phyloP scores from a whole-genome alignment of 2,329 filamentous ascomycete species.

The Grosmannia penicillata region DNA sequence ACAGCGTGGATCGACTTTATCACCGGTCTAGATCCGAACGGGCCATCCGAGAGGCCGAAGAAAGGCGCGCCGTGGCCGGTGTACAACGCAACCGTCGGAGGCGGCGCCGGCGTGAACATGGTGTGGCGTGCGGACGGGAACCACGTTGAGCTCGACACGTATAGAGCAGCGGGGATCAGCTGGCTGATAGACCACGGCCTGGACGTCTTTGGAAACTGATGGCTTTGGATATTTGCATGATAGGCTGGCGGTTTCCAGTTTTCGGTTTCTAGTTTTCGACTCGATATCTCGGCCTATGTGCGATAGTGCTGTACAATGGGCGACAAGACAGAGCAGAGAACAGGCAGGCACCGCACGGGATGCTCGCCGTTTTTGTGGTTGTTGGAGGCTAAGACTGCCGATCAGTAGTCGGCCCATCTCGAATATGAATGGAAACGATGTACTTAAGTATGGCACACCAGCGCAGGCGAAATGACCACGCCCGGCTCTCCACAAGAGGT shows the following conservation, averaged over 20 bases:
- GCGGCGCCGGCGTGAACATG: slow-evolving; percentile 9
- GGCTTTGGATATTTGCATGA: background rate
- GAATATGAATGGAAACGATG: too few species aligned
- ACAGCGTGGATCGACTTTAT: slow-evolving; percentile 37
- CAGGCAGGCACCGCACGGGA: too few species aligned
- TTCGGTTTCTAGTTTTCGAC: background rate
- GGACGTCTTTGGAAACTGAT: slow-evolving; percentile 5
- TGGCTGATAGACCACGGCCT: slow-evolving; percentile 7
- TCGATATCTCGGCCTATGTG: too few species aligned
- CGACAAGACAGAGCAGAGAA: too few species aligned
- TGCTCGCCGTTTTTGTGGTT: too few species aligned
- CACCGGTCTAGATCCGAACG: slow-evolving; percentile 27
- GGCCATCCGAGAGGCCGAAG: too few species aligned
- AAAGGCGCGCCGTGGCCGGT: slow-evolving; percentile 7
- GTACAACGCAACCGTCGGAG: slow-evolving; percentile 10
- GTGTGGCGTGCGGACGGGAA: slow-evolving; percentile 4
- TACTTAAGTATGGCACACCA: too few species aligned
- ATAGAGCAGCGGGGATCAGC: slow-evolving; percentile 5
- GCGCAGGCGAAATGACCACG: too few species aligned
- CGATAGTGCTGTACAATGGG: too few species aligned
- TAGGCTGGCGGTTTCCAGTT: background rate
- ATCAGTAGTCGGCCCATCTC: too few species aligned
- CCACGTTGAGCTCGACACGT: slow-evolving; percentile 5
- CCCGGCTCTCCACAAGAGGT: too few species aligned
- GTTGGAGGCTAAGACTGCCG: too few species aligned